These are phyloP conservation scores for Yamadazyma aaseri DNA, from an alignment of 1,139 yeast species.

Conservation along the genomic window DNA sequence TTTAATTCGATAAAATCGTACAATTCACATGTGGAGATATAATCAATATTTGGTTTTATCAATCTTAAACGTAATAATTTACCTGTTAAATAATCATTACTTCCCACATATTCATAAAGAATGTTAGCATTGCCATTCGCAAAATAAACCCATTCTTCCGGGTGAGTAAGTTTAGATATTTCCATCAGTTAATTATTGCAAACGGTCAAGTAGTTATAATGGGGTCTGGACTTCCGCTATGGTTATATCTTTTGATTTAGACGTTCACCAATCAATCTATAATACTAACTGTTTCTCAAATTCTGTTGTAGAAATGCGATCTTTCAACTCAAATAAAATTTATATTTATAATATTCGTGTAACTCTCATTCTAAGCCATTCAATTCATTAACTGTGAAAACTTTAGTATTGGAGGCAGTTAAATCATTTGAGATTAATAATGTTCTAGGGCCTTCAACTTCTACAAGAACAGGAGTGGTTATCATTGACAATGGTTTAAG, in stretches of 20 bases:
- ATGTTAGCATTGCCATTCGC: conserved; percentile 49
- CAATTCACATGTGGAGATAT: conserved; percentile 42
- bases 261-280: no score
- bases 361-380: no score
- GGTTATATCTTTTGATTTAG: no score
- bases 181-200: no score
- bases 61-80: conserved; percentile 40
- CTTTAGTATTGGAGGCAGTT: background rate
- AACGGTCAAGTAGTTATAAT: no score
- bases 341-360: no score
- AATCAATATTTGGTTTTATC: conserved; percentile 36
- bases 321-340: no score
- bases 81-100: conserved; percentile 33
- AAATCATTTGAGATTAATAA: background rate
- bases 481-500: background rate
- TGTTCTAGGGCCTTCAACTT: conserved; percentile 2
- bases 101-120: conserved; percentile 41
- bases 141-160: conserved; percentile 43
- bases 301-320: no score
- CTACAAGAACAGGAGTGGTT: background rate
- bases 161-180: conserved; percentile 39
- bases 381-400: conserved; percentile 2
- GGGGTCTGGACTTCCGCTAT: no score
- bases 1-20: conserved; percentile 44
- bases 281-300: no score